Evolutionary conservation across 345 rosid genomes (phyloP).

Genomic region (Bretschneidera sinensis): DNA sequence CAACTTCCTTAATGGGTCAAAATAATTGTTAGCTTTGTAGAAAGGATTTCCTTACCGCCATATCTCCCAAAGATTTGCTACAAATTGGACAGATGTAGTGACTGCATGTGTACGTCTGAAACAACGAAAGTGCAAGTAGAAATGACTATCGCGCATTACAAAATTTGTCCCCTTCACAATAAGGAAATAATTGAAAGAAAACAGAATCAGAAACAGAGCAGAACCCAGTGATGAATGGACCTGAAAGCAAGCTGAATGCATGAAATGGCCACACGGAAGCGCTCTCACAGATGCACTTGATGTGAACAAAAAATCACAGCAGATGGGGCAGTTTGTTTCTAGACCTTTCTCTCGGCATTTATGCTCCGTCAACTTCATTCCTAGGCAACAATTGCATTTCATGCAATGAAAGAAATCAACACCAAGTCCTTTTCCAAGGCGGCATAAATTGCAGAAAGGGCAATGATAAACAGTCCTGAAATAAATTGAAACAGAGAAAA

Average conservation of each 20-base stretch:
- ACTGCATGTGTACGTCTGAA: constrained; percentile 57
- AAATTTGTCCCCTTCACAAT: not conserved
- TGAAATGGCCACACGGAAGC: constrained; percentile 63
- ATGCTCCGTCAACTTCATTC: constrained; percentile 52
- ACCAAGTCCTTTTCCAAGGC: constrained; percentile 59
- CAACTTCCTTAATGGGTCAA: not conserved
- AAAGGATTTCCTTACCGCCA: constrained; percentile 41
- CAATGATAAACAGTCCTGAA: constrained; percentile 56
- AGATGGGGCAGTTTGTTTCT: constrained; percentile 61
- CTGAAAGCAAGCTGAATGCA: constrained; percentile 68
- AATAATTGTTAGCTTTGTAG: not conserved
- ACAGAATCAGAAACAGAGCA: constrained; percentile 1
- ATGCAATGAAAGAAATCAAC: constrained; percentile 63
- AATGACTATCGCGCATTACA: constrained; percentile 10
- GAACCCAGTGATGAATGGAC: constrained; percentile 21
- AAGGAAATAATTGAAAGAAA: not conserved
- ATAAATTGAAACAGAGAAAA: constrained; percentile 6
- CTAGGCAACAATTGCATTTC: constrained; percentile 59
- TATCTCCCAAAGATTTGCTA: constrained; percentile 64
- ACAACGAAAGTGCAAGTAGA: constrained; percentile 14
- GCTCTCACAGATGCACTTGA: constrained; percentile 53
- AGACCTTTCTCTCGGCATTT: constrained; percentile 56
- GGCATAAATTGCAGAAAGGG: constrained; percentile 61
- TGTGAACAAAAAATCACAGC: constrained; percentile 54
- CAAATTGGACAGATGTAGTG: constrained; percentile 62